A percentile compares a stretch with the other conserved stretches of the same genome.
Conservation (phyloP, 2,329 filamentous ascomycete species). For the Teratosphaeria nubilosa region DNA sequence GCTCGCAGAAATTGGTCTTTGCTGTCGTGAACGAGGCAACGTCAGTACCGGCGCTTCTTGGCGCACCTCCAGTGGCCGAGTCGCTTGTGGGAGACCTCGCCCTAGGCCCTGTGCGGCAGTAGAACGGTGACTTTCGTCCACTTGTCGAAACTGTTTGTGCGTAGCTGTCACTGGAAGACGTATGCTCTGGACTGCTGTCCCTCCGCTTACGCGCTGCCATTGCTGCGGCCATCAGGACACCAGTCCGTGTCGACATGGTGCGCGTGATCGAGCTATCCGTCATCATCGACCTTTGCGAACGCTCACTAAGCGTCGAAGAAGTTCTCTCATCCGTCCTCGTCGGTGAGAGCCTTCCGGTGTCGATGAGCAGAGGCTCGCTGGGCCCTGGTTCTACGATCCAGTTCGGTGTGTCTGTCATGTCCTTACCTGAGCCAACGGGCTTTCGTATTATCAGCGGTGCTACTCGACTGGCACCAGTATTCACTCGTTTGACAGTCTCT, state of each 20-base stretch:
- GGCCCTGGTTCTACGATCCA: slow-evolving; percentile 17
- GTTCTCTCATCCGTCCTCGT: slow-evolving; percentile 47
- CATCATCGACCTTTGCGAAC: slow-evolving; percentile 34
- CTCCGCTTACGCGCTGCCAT: slow-evolving; percentile 7
- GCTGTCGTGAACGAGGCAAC: slow-evolving; percentile 44
- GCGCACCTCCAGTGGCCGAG: background rate
- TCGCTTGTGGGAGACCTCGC: slow-evolving; percentile 7
- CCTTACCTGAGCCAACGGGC: slow-evolving; percentile 1
- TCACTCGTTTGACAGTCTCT: slow-evolving; percentile 19
- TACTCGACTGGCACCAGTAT: slow-evolving; percentile 13
- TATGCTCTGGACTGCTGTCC: slow-evolving; percentile 6
- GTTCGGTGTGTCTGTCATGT: slow-evolving; percentile 15
- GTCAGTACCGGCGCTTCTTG: slow-evolving; percentile 19
- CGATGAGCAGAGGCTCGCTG: slow-evolving; percentile 7
- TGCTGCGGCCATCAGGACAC: slow-evolving; percentile 27
- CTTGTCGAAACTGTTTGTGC: slow-evolving; percentile 27
- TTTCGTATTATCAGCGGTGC: background rate
- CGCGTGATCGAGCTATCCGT: slow-evolving; percentile 35
- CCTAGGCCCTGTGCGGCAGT: slow-evolving; percentile 8
- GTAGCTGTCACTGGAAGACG: slow-evolving; percentile 8
- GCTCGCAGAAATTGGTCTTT: slow-evolving; percentile 37
- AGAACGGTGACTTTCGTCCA: slow-evolving; percentile 24
- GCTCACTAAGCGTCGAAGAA: slow-evolving; percentile 46
- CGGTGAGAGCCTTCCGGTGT: slow-evolving; percentile 34
- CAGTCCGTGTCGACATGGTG: slow-evolving; percentile 36